These are phyloP conservation scores for Fusarium sp. DNA, from an alignment of 2,329 filamentous ascomycete species.

Conservation along the genomic window DNA sequence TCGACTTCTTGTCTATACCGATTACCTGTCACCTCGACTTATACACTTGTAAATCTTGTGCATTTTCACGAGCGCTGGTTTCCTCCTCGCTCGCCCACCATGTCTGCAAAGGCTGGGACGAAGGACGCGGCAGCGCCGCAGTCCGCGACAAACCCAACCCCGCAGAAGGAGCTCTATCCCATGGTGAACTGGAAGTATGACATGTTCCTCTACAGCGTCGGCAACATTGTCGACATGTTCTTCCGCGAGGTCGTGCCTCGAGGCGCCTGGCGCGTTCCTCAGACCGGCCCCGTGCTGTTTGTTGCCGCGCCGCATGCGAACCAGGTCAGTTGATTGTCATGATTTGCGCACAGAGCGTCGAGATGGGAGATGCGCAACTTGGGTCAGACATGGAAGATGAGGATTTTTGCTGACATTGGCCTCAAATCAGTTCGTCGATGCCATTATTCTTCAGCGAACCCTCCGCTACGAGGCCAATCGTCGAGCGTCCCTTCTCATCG, in stretches of 20 bases:
- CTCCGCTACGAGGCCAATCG: slow-evolving; percentile 88
- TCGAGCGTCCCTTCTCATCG: slow-evolving; percentile 91
- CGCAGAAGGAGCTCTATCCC: slow-evolving; percentile 69
- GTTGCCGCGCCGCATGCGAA: slow-evolving; percentile 98
- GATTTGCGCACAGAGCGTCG: not conserved
- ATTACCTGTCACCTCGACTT: slow-evolving; percentile 11
- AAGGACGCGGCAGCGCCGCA: slow-evolving; percentile 42
- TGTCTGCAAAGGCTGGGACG: slow-evolving; percentile 39
- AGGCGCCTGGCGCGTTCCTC: slow-evolving; percentile 94
- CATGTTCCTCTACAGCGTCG: slow-evolving; percentile 80
- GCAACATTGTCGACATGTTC: slow-evolving; percentile 92
- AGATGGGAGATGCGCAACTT: not conserved
- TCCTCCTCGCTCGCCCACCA: slow-evolving; percentile 23
- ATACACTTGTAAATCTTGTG: not conserved
- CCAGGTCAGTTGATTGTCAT: slow-evolving; percentile 68
- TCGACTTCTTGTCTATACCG: slow-evolving; percentile 16
- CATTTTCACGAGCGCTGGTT: slow-evolving; percentile 18
- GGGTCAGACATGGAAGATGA: not conserved
- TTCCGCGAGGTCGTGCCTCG: slow-evolving; percentile 97
- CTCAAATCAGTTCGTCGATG: slow-evolving; percentile 87
- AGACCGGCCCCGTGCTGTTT: slow-evolving; percentile 89
- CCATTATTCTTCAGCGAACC: slow-evolving; percentile 90
- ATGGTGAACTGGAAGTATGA: slow-evolving; percentile 84
- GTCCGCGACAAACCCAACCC: slow-evolving; percentile 39
- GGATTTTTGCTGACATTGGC: slow-evolving; percentile 17